Percentiles rank a stretch among this genome's conserved stretches.
phyloP scores from a whole-genome alignment of 805 yeast genomes.

The Saccharomycopsis selenospora region DNA sequence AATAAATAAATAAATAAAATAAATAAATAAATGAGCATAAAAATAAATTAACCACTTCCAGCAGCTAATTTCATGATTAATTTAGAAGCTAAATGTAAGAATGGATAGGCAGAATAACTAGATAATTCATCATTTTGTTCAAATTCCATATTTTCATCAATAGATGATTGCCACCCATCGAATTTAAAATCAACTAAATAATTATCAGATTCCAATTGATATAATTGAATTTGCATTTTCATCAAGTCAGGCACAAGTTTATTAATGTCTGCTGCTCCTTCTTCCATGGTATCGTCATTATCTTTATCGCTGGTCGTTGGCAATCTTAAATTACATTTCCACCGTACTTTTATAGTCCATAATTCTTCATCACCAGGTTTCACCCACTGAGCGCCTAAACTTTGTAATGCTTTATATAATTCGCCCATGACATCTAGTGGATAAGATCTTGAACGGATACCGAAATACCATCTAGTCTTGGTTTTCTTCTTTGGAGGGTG shows the following conservation, averaged over 20 bases:
- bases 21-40: too few species aligned
- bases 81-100: constrained; percentile 82
- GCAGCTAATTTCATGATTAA: constrained; percentile 95
- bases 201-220: constrained; percentile 90
- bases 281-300: background rate
- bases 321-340: constrained; percentile 52
- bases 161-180: constrained; percentile 79
- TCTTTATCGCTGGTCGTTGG: constrained; percentile 6
- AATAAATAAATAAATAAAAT: too few species aligned
- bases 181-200: constrained; percentile 93
- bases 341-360: constrained; percentile 92
- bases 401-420: constrained; percentile 85
- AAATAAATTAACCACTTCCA: constrained; percentile 42
- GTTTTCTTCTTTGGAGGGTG: constrained; percentile 59
- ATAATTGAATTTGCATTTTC: constrained; percentile 94
- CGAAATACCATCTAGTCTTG: constrained; percentile 93
- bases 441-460: constrained; percentile 89
- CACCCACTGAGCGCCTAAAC: constrained; percentile 95
- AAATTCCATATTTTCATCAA: constrained; percentile 10
- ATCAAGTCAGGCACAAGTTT: constrained; percentile 60
- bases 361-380: constrained; percentile 87
- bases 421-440: constrained; percentile 98
- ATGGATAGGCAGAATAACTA: constrained; percentile 89
- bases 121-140: constrained; percentile 59
- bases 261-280: constrained; percentile 18